These are phyloP conservation scores for Nothomitra cinnamomea DNA, from an alignment of 2,329 filamentous ascomycete species.

Conservation along the genomic window DNA sequence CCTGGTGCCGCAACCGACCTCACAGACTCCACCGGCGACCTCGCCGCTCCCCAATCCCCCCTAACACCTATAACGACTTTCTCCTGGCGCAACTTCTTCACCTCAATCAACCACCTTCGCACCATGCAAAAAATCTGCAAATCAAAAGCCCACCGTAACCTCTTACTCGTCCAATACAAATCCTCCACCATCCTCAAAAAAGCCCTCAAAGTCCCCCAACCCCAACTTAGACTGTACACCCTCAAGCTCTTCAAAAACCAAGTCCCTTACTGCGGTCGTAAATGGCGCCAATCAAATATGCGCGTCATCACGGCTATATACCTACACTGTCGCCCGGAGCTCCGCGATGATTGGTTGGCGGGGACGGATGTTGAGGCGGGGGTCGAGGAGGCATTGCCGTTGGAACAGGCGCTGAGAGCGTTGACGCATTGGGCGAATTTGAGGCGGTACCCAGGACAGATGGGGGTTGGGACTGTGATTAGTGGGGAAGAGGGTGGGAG, in stretches of 20 bases:
- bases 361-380: conserved; percentile 85
- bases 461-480: conserved; percentile 32
- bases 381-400: conserved; percentile 77
- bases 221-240: conserved; percentile 75
- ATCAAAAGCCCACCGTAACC: conserved; percentile 82
- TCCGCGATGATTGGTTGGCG: conserved; percentile 87
- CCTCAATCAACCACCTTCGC: conserved; percentile 84
- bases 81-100: conserved; percentile 89
- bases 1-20: conserved; percentile 68
- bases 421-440: conserved; percentile 93
- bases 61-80: conserved; percentile 70
- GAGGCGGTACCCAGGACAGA: conserved; percentile 61
- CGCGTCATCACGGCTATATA: conserved; percentile 96
- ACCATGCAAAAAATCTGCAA: conserved; percentile 97
- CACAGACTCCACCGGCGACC: conserved; percentile 69
- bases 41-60: conserved; percentile 42
- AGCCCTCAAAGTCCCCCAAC: conserved; percentile 77
- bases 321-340: conserved; percentile 77
- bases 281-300: conserved; percentile 98
- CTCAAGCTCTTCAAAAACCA: conserved; percentile 98
- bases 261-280: conserved; percentile 92
- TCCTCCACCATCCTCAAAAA: conserved; percentile 84
- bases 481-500: conserved; percentile 25
- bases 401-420: conserved; percentile 78
- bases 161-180: conserved; percentile 91